Evolutionary conservation across 2,329 filamentous ascomycete genomes (phyloP).

Genomic region (Nannizziopsis arthrosporioides): DNA sequence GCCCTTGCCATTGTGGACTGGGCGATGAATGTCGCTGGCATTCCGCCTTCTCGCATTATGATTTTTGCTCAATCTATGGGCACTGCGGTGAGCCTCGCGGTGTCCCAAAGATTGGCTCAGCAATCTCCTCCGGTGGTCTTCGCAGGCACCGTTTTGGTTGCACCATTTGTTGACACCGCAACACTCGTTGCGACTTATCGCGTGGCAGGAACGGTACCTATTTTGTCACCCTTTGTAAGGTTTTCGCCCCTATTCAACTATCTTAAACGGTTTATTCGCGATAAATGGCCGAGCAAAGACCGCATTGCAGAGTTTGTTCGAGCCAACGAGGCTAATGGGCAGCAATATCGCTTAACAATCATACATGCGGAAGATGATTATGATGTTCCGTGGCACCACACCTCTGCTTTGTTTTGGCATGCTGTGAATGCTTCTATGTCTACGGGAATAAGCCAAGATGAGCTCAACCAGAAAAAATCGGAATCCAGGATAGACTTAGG

Average conservation of each 20-base stretch:
- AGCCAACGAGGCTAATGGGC: constrained; percentile 10
- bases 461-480: constrained; percentile 38
- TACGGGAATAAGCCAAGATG: constrained; percentile 31
- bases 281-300: constrained; percentile 43
- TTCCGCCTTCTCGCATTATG: constrained; percentile 46
- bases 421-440: constrained; percentile 41
- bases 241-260: constrained; percentile 39
- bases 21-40: constrained; percentile 41
- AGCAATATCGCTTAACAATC: constrained; percentile 24
- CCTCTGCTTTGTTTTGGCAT: constrained; percentile 43
- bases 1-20: constrained; percentile 44
- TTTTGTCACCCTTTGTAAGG: constrained; percentile 41
- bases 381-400: constrained; percentile 32
- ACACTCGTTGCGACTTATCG: constrained; percentile 47
- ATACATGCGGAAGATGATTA: constrained; percentile 30
- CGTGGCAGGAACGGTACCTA: constrained; percentile 43
- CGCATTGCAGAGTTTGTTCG: constrained; percentile 38
- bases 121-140: constrained; percentile 39
- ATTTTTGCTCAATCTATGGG: constrained; percentile 50
- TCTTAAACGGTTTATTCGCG: constrained; percentile 39
- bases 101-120: constrained; percentile 35
- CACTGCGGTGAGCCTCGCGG: constrained; percentile 40
- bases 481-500: constrained; percentile 33
- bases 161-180: constrained; percentile 46
- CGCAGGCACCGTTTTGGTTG: constrained; percentile 45